Percentiles rank a stretch among this genome's conserved stretches.
Conservation (phyloP, 768 basidiomycete species). For the Boletus sp. region DNA sequence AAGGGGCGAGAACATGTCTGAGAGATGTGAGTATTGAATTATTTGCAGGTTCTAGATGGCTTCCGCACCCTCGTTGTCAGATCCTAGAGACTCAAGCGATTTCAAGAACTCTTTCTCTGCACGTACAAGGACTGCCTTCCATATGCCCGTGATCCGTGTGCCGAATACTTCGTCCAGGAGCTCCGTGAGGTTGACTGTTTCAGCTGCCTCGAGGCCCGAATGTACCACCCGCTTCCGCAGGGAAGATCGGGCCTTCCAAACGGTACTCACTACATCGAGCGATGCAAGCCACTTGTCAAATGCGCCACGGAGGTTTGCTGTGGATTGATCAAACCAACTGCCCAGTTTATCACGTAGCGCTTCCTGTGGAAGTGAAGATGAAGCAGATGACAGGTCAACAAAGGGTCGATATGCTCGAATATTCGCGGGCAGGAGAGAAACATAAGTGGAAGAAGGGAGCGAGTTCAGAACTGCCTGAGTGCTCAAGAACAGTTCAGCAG, state of each 20-base stretch:
- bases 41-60: not conserved
- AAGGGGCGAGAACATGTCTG: constrained; percentile 50
- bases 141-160: constrained; percentile 55
- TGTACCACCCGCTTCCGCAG: constrained; percentile 46
- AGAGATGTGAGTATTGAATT: constrained; percentile 9
- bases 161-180: constrained; percentile 56
- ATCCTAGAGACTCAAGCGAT: constrained; percentile 33
- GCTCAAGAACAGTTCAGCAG: constrained; percentile 56
- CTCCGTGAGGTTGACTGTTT: constrained; percentile 43
- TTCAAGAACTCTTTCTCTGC: constrained; percentile 48
- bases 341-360: constrained; percentile 47
- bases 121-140: constrained; percentile 47
- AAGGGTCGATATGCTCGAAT: constrained; percentile 84
- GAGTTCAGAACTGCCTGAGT: constrained; percentile 65
- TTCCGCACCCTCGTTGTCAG: constrained; percentile 19
- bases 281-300: constrained; percentile 57
- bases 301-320: constrained; percentile 42
- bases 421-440: constrained; percentile 68
- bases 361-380: constrained; percentile 46
- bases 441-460: constrained; percentile 82
- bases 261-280: constrained; percentile 58
- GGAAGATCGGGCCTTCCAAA: constrained; percentile 68
- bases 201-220: constrained; percentile 45
- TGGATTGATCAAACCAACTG: constrained; percentile 64
- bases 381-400: constrained; percentile 65